Evolutionary conservation across 352 stramenopile species (phyloP), one percentile per base, ranked within the genome.

Genomic region (Phytopythium aichiense): DNA sequence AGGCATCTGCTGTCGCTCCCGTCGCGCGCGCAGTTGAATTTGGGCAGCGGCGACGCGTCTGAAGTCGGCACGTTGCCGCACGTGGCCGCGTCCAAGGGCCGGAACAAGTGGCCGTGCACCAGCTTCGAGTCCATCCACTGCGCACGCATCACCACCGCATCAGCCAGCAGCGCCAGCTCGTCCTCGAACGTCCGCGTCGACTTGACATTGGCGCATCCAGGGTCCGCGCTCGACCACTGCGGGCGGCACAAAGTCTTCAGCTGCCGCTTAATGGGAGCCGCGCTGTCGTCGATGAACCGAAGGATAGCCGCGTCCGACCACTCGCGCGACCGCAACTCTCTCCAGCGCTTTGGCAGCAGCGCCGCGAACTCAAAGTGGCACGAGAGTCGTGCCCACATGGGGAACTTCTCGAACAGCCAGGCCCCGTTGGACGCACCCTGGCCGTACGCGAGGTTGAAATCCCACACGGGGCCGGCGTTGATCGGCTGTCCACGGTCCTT

Each of bases 401-500:
- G 51, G 45, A 64, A 66, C 33, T 50, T 62, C 48, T 58, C 53
- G 52, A 69, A 81, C 28, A 77, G 48, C 71, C 73, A 81, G 16
- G 67, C 60, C 43, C 61, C 46, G 22, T 56, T 37, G 52, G 63
- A 60, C 20, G 60, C 46, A 20, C 68, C 68, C 8, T 61, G 56
- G 30, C 73, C 71, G 52, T 73, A 80, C 23, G 72, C 72, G 18
- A 80, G 33, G 50, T 80, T 78, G 45, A 80, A 69, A 31, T 80
- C 72, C 73, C 73, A 81, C 13, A 77, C 65, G 1, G 71, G 71
- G 0, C 73, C 73, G 7, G 71, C 71, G 23, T 81, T 74, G 54
- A 79, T 73, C n/a, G 71, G 60, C 23, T 67, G 48, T 2, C 54
- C 61, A 37, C 73, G 73, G 37, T 81, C 71, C 40, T 81, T 72